Conservation (phyloP, 805 yeast genomes). For the Vanderwaltozyma yarrowii region DNA sequence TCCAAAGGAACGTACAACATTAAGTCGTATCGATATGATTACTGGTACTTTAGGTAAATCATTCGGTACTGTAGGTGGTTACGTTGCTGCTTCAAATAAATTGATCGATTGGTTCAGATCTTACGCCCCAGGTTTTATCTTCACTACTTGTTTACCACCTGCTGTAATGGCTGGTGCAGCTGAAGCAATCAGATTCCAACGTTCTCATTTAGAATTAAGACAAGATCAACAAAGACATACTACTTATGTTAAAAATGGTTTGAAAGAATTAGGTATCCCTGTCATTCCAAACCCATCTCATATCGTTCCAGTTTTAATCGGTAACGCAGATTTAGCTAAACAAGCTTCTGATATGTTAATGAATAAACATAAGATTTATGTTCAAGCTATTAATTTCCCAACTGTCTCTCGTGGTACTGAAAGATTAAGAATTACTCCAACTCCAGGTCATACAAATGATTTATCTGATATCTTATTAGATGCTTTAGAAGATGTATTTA, state of each 20-base stretch:
- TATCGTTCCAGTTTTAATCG: slow-evolving; percentile 90
- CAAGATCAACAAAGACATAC: slow-evolving; percentile 78
- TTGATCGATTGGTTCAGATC: slow-evolving; percentile 94
- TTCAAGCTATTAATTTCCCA: slow-evolving; percentile 97
- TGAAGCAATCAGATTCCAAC: slow-evolving; percentile 77
- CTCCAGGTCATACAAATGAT: slow-evolving; percentile 86
- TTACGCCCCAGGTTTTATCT: slow-evolving; percentile 93
- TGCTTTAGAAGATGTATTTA: slow-evolving; percentile 75
- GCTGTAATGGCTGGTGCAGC: slow-evolving; percentile 92
- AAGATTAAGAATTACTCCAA: slow-evolving; percentile 95
- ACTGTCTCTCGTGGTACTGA: slow-evolving; percentile 95
- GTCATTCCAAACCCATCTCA: slow-evolving; percentile 97
- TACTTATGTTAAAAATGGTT: slow-evolving; percentile 66
- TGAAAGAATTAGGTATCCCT: slow-evolving; percentile 71
- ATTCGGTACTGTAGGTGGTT: slow-evolving; percentile 95
- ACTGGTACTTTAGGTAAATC: slow-evolving; percentile 98
- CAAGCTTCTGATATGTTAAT: slow-evolving; percentile 82
- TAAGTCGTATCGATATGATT: slow-evolving; percentile 89
- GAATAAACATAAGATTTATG: slow-evolving; percentile 78
- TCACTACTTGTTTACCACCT: slow-evolving; percentile 97
- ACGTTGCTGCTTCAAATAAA: slow-evolving; percentile 77
- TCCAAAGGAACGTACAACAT: slow-evolving; percentile 30
- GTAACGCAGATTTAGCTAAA: slow-evolving; percentile 89
- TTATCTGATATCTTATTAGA: slow-evolving; percentile 64
- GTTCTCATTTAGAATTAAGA: slow-evolving; percentile 68